phyloP scores from a whole-genome alignment of 2,329 filamentous ascomycete genomes.

The Polytolypa hystricis region DNA sequence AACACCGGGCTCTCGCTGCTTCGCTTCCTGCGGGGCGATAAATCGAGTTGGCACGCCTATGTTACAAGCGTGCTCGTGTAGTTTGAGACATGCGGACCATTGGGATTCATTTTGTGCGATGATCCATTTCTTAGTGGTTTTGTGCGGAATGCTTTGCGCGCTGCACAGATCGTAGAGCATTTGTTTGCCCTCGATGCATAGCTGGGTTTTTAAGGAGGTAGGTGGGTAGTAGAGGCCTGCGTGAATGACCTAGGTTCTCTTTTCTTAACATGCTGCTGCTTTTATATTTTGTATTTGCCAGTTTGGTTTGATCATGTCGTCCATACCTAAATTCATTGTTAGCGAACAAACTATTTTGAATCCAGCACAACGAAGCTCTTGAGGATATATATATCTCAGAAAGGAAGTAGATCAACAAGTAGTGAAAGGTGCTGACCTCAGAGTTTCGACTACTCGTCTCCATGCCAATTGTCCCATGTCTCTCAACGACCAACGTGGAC shows the following conservation, averaged over 20 bases:
- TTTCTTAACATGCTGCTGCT: background rate
- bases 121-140: conserved; percentile 83
- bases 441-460: conserved; percentile 87
- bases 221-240: conserved; percentile 84
- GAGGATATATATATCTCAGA: background rate
- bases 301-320: no score
- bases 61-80: conserved; percentile 43
- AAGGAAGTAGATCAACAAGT: no score
- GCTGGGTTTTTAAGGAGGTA: conserved; percentile 63
- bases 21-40: conserved; percentile 52
- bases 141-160: conserved; percentile 55
- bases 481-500: conserved; percentile 69
- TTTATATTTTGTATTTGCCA: background rate
- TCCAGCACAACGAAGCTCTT: background rate
- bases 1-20: conserved; percentile 60
- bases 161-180: conserved; percentile 71
- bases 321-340: no score
- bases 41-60: conserved; percentile 62
- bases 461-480: conserved; percentile 62
- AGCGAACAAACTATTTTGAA: background rate
- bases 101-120: conserved; percentile 72
- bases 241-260: conserved; percentile 61
- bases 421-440: conserved; percentile 48
- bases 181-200: conserved; percentile 68
- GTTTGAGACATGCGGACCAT: conserved; percentile 43